phyloP scores from a whole-genome alignment of 2,329 filamentous ascomycete genomes.

The Ophiosphaerella narmari region DNA sequence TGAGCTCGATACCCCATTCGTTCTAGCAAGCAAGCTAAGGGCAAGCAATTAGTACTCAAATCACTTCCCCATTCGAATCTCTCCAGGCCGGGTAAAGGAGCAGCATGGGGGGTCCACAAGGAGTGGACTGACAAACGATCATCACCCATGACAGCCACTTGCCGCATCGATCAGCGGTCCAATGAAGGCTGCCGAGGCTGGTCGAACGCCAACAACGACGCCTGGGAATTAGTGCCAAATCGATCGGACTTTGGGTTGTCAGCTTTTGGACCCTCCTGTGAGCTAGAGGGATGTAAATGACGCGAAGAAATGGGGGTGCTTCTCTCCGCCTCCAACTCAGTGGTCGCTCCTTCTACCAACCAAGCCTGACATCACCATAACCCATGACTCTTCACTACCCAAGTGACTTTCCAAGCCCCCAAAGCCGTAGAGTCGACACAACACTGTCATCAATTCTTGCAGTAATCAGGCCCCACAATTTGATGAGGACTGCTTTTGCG shows the following conservation, averaged over 20 bases:
- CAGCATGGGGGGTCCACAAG: constrained; percentile 25
- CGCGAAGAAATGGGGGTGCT: constrained; percentile 17
- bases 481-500: background rate
- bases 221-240: constrained; percentile 12
- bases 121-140: constrained; percentile 30
- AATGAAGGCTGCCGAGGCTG: constrained; percentile 31
- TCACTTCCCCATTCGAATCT: constrained; percentile 33
- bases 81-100: constrained; percentile 43
- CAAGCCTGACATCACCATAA: constrained; percentile 28
- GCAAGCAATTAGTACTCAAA: constrained; percentile 37
- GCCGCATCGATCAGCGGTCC: constrained; percentile 35
- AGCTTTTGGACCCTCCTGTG: constrained; percentile 1
- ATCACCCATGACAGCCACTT: constrained; percentile 27
- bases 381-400: constrained; percentile 3
- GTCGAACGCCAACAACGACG: constrained; percentile 32
- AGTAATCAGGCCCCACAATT: constrained; percentile 1
- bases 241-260: background rate
- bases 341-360: background rate
- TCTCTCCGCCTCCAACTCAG: constrained; percentile 2
- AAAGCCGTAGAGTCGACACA: constrained; percentile 2
- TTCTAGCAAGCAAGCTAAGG: constrained; percentile 26
- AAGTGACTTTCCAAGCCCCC: background rate
- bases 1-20: constrained; percentile 29
- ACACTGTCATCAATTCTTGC: constrained; percentile 7
- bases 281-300: constrained; percentile 16